Conservation (phyloP, 2,329 filamentous ascomycete species). For the Aspergillus pseudoviridinutans region DNA sequence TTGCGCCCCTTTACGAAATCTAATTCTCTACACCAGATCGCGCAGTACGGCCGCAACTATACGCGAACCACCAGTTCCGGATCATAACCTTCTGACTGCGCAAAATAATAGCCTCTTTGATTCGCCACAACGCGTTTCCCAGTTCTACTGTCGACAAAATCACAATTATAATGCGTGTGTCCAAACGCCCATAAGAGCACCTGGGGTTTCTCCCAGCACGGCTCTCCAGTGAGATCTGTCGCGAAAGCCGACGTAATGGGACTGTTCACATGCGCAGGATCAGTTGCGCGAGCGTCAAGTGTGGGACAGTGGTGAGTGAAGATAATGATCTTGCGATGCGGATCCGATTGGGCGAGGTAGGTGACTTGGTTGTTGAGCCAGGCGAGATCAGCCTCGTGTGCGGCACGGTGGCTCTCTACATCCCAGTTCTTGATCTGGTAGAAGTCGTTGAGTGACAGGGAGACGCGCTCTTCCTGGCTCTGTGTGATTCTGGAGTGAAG, state of each 20-base stretch:
- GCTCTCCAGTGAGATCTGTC: conserved; percentile 38
- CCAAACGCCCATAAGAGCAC: conserved; percentile 48
- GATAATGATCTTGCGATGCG: conserved; percentile 33
- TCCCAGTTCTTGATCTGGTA: conserved; percentile 41
- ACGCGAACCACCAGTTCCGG: conserved; percentile 22
- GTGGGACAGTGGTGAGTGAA: conserved; percentile 40
- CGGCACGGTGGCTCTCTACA: conserved; percentile 27
- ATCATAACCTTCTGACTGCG: conserved; percentile 35
- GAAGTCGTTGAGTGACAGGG: conserved; percentile 50
- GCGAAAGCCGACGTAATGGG: conserved; percentile 37
- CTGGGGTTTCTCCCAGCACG: conserved; percentile 35
- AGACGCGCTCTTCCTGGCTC: conserved; percentile 36
- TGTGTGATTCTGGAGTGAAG: conserved; percentile 49
- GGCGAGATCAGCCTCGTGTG: conserved; percentile 30
- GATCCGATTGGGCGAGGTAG: conserved; percentile 25
- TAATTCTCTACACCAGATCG: too few species aligned
- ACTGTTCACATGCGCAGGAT: conserved; percentile 32
- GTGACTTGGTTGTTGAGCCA: conserved; percentile 41
- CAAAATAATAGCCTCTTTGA: conserved; percentile 41
- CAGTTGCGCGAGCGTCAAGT: conserved; percentile 19
- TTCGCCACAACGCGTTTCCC: conserved; percentile 38
- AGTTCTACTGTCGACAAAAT: conserved; percentile 29
- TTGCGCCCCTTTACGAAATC: not conserved
- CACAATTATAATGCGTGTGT: conserved; percentile 48
- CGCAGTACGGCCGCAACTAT: not conserved